A percentile compares a stretch with the other conserved stretches of the same genome.
Evolutionary conservation across 176 grass and related monocot genomes (phyloP).

Genomic region (Rhynchospora breviuscula): DNA sequence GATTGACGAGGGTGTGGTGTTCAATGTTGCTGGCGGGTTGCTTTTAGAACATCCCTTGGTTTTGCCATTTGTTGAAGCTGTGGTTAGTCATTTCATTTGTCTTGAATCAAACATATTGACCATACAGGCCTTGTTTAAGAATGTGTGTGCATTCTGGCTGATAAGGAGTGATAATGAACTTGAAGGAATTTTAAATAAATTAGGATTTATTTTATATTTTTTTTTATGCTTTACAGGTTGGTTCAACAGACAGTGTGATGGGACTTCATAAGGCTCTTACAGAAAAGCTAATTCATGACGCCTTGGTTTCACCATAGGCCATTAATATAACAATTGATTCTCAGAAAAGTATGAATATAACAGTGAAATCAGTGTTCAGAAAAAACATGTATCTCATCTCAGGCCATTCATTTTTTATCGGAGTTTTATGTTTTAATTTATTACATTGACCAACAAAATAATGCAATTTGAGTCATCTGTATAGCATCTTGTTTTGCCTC

Average conservation of each 20-base stretch:
- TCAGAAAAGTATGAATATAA: neutral
- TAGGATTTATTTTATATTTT: neutral
- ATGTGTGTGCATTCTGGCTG: neutral
- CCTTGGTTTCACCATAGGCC: constrained; percentile 19
- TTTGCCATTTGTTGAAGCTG: constrained; percentile 89
- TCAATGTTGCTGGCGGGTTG: constrained; percentile 79
- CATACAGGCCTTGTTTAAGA: neutral
- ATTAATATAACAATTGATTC: neutral
- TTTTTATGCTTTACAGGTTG: constrained; percentile 35
- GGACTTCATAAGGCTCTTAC: constrained; percentile 71
- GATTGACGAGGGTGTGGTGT: constrained; percentile 86
- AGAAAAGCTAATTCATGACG: constrained; percentile 53
- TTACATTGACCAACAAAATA: neutral
- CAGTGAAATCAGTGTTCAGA: neutral
- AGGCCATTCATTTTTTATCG: neutral
- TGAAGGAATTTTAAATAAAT: neutral
- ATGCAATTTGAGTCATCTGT: neutral
- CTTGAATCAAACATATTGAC: neutral
- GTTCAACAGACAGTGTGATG: constrained; percentile 80
- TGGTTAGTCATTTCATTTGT: constrained; percentile 43
- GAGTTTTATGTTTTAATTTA: neutral
- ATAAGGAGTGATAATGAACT: neutral
- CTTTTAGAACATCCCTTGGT: constrained; percentile 80
- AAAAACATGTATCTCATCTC: neutral
- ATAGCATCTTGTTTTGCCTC: neutral